A percentile compares a stretch with the other conserved stretches of the same genome.
Evolutionary conservation across 805 yeast species (phyloP).

Genomic region (Clavispora carvajalis): DNA sequence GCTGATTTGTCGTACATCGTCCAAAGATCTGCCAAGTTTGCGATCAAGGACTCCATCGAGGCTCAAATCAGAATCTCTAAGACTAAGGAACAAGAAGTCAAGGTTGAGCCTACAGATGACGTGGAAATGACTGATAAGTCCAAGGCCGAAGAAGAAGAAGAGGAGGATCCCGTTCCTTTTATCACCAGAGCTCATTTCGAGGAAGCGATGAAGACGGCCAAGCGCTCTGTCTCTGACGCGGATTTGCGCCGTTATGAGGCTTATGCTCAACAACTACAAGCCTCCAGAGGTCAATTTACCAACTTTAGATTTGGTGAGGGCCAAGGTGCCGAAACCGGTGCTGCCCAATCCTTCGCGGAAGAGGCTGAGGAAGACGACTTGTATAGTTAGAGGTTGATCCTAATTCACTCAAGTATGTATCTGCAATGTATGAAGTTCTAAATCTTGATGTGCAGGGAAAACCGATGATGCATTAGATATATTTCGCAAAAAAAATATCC

Average conservation of each 20-base stretch:
- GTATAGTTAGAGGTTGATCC: slow-evolving; percentile 16
- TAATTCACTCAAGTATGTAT: not conserved
- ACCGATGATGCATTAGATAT: not conserved
- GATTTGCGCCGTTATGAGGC: slow-evolving; percentile 98
- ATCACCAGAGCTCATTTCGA: slow-evolving; percentile 92
- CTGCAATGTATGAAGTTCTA: not conserved
- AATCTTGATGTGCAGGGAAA: not conserved
- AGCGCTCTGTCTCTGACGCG: slow-evolving; percentile 94
- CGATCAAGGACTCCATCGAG: slow-evolving; percentile 95
- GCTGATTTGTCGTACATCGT: slow-evolving; percentile 97
- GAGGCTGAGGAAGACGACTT: slow-evolving; percentile 37
- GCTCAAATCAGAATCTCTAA: slow-evolving; percentile 45
- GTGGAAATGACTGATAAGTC: slow-evolving; percentile 42
- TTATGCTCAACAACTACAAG: slow-evolving; percentile 92
- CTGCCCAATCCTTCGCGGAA: slow-evolving; percentile 40
- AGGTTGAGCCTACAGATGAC: slow-evolving; percentile 34
- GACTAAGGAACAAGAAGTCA: slow-evolving; percentile 33
- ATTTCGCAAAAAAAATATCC: not conserved
- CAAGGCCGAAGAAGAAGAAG: slow-evolving; percentile 52
- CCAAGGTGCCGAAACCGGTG: slow-evolving; percentile 20
- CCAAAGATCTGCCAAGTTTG: slow-evolving; percentile 98
- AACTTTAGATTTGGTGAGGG: slow-evolving; percentile 77
- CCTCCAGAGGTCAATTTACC: slow-evolving; percentile 91
- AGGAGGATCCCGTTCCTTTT: slow-evolving; percentile 92
- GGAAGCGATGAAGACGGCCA: slow-evolving; percentile 99